These are phyloP conservation scores for Tremella mesenterica DNA, from an alignment of 768 basidiomycete species.

Conservation along the genomic window DNA sequence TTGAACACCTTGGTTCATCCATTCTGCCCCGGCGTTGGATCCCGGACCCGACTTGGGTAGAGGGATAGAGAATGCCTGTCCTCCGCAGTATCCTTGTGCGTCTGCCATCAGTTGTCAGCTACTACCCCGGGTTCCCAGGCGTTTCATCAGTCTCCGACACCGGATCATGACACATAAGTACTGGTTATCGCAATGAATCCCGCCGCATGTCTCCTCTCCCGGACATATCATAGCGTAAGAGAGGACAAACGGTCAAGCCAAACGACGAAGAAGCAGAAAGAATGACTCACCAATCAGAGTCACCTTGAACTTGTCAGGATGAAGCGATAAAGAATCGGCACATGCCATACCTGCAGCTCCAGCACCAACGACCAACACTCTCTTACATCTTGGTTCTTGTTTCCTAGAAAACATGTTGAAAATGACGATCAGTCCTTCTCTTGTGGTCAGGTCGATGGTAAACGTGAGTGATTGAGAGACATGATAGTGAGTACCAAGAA, in stretches of 20 bases:
- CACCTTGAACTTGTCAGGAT: constrained; percentile 47
- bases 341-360: constrained; percentile 48
- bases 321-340: constrained; percentile 45
- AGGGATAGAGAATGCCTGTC: constrained; percentile 47
- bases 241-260: not conserved
- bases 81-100: constrained; percentile 46
- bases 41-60: constrained; percentile 45
- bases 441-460: not conserved
- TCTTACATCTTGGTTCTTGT: constrained; percentile 27
- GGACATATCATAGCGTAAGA: too few species aligned
- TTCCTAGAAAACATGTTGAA: too few species aligned
- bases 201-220: too few species aligned
- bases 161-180: too few species aligned
- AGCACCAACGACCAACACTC: constrained; percentile 48
- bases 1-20: constrained; percentile 50
- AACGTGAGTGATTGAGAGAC: too few species aligned
- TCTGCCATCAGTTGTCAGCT: constrained; percentile 13
- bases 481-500: too few species aligned
- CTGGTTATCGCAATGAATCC: too few species aligned
- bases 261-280: not conserved
- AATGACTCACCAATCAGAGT: constrained; percentile 40
- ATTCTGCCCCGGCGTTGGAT: constrained; percentile 16
- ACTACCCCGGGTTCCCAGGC: not conserved
- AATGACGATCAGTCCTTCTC: not conserved
- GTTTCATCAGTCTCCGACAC: not conserved